Conservation (phyloP, 768 basidiomycete genomes). For the Suillus paluster region DNA sequence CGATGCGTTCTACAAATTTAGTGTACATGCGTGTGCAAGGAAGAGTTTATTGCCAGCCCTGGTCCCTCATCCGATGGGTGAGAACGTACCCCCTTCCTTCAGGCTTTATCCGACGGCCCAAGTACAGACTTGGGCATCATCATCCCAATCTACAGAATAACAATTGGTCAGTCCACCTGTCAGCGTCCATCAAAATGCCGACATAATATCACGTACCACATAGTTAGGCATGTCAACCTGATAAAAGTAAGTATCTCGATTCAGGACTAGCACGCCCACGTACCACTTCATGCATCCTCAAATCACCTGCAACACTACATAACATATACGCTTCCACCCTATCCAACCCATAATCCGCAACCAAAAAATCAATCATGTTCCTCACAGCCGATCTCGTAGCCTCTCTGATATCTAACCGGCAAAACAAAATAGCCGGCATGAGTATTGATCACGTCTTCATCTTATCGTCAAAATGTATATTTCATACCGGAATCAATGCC, state of each 20-base stretch:
- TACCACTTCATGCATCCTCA: constrained; percentile 65
- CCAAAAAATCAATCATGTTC: constrained; percentile 59
- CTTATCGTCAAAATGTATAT: background rate
- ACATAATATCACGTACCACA: constrained; percentile 44
- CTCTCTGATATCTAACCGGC: constrained; percentile 48
- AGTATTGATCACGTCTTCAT: background rate
- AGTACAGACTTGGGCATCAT: constrained; percentile 56
- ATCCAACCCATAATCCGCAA: constrained; percentile 45
- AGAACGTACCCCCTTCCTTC: background rate
- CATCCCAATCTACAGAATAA: constrained; percentile 51
- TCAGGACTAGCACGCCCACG: constrained; percentile 7
- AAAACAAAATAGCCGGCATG: background rate
- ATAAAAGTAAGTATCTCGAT: constrained; percentile 1
- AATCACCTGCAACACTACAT: constrained; percentile 62
- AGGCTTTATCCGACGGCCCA: constrained; percentile 9
- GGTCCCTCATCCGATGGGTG: too few species aligned
- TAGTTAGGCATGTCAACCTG: constrained; percentile 73
- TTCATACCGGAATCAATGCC: constrained; percentile 51
- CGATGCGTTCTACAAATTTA: background rate
- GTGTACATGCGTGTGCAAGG: background rate
- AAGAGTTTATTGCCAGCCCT: background rate
- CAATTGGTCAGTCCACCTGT: background rate
- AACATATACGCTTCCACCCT: constrained; percentile 62
- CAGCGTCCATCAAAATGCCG: background rate
- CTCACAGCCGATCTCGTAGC: constrained; percentile 60